Evolutionary conservation across 495 filamentous ascomycete genomes (phyloP), one percentile per base, ranked within the genome.

Genomic region (Xylaria nigripes): DNA sequence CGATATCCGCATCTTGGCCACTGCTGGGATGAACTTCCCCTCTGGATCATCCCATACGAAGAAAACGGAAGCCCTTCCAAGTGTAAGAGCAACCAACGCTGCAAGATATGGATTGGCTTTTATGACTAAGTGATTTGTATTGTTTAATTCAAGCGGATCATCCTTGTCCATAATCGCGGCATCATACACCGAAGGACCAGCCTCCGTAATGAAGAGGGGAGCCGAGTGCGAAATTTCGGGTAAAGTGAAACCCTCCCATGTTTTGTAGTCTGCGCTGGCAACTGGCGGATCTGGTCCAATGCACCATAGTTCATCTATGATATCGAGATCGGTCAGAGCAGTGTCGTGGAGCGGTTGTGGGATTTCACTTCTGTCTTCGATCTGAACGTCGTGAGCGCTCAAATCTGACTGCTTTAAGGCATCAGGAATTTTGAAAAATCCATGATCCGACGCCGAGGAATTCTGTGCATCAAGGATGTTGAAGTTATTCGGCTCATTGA

Each of bases 51-150:
- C 75, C 73, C 84, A 95, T 1, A 65, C 65, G 67, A 94, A 96
- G 45, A 96, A 78, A 9, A 86, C 67, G 0, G 92, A 96, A 46
- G 82, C 85, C 69, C 89, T 80, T 5, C 93, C 93, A 2, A 96
- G 74, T 0, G 85, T 87, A 9, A 96, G 76, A 46, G 81, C 79
- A 32, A 88, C 66, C 18, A 96, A 68, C 21, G 82, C 84, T 44
- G 79, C 64, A 30, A 84, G 64, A 58, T 88, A 83, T 1, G 76
- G 55, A 40, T 75, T 70, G 16, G 74, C 59, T 30, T 68, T 69
- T 15, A 79, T 55, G 10, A 76, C 55, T 24, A 68, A 60, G 7
- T 60, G 47, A 2, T 68, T 54, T 7, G 57, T 50, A 32, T 61
- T 61, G 12, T 44, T 51, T 30, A 76, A 32, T n/a, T 41, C 43